These are phyloP conservation scores for Phoma herbarum DNA, from an alignment of 2,329 filamentous ascomycete genomes.

Conservation along the genomic window DNA sequence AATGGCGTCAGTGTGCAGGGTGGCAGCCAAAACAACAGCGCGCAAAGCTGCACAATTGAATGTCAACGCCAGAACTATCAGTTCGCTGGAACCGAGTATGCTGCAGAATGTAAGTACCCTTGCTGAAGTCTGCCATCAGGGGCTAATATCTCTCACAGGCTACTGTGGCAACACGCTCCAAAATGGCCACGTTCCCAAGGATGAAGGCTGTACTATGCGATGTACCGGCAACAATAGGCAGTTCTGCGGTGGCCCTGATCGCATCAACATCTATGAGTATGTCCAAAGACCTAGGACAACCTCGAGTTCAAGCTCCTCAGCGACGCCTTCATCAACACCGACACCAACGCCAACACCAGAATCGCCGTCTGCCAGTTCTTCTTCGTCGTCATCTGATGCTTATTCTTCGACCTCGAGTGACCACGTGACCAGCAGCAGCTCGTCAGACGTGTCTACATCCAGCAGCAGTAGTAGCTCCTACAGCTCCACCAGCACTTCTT, in stretches of 20 bases:
- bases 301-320: conserved; percentile 1
- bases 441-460: neutral
- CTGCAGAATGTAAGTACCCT: conserved; percentile 12
- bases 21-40: conserved; percentile 20
- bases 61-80: conserved; percentile 18
- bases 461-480: neutral
- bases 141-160: neutral
- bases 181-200: conserved; percentile 24
- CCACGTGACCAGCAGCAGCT: neutral
- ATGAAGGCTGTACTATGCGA: conserved; percentile 27
- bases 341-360: conserved; percentile 3
- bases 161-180: conserved; percentile 26
- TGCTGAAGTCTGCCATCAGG: neutral
- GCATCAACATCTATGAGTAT: conserved; percentile 37
- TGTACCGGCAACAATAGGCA: conserved; percentile 25
- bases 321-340: neutral
- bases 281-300: neutral
- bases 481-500: neutral
- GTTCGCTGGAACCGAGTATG: conserved; percentile 23
- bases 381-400: neutral
- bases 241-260: conserved; percentile 28
- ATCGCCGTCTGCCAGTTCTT: neutral
- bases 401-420: neutral
- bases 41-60: conserved; percentile 23
- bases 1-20: conserved; percentile 12